These are phyloP conservation scores for Talaromyces sp. DNA, from an alignment of 2,329 filamentous ascomycete genomes.

Conservation along the genomic window DNA sequence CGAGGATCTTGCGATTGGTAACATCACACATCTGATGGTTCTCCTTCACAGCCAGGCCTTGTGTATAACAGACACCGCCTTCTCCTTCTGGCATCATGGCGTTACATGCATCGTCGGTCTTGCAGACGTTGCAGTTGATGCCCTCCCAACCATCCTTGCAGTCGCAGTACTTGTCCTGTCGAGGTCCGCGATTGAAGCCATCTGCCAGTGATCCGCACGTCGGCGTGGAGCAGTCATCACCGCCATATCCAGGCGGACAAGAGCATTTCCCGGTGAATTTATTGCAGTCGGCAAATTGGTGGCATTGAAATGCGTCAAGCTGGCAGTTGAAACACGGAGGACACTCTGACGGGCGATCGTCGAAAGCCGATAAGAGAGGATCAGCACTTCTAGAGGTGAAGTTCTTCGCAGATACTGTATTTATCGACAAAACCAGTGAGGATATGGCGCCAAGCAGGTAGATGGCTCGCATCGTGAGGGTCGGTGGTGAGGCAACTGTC, in stretches of 20 bases:
- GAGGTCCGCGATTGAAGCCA: conserved; percentile 71
- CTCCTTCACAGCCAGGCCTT: conserved; percentile 83
- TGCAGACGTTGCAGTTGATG: conserved; percentile 97
- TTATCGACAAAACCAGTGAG: conserved; percentile 25
- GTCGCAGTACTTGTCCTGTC: conserved; percentile 67
- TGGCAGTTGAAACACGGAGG: conserved; percentile 88
- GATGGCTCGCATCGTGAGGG: conserved; percentile 11
- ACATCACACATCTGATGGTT: conserved; percentile 99
- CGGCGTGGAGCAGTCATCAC: conserved; percentile 88
- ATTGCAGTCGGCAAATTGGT: conserved; percentile 86
- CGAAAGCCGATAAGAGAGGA: conserved; percentile 67
- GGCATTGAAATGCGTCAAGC: conserved; percentile 83
- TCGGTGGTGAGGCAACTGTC: background rate
- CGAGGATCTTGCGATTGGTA: conserved; percentile 89
- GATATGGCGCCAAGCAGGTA: conserved; percentile 9
- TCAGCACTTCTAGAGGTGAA: conserved; percentile 58
- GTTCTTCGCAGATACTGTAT: conserved; percentile 39
- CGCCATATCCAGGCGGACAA: conserved; percentile 88
- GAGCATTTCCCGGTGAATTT: conserved; percentile 86
- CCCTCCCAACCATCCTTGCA: conserved; percentile 93
- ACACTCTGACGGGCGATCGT: conserved; percentile 59
- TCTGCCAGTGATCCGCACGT: conserved; percentile 85
- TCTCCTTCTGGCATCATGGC: conserved; percentile 78
- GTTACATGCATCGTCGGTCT: conserved; percentile 76
- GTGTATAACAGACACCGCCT: conserved; percentile 85